Base-by-base conservation (phyloP, 768 basidiomycete genomes). In the Symmetrospora coprosmae region DNA sequence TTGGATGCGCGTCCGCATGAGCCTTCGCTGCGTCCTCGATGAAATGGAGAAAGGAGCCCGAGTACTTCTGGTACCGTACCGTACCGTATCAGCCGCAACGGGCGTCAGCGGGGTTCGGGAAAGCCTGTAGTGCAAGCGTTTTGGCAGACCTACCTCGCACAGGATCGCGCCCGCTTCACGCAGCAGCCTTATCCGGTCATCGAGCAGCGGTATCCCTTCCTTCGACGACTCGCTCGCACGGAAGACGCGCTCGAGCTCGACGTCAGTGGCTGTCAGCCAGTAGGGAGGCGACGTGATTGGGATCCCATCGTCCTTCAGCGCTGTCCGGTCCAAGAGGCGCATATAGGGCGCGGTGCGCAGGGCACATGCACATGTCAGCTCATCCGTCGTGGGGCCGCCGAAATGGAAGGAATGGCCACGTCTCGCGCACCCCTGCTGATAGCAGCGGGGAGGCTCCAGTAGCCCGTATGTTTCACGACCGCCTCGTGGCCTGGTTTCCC, bases 401-500 rank as follows among this genome's bases (percentile, higher is more conserved):
- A n/a, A n/a, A n/a, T n/a, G n/a, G n/a, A n/a, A n/a, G n/a, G n/a
- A n/a, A n/a, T n/a, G n/a, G n/a, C n/a, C n/a, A n/a, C n/a, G n/a
- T n/a, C n/a, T n/a, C n/a, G n/a, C 52, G 16, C 35, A 62, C 61
- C 61, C 58, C 61, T 11, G 69, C 89, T 80, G n/a, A 90, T 69
- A 1, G 86, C 81, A 31, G 89, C 87, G 8, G 88, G 80, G 4
- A 91, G 75, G 63, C 83, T 84, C 85, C 86, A 87, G 68, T 92
- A 92, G 0, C 88, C 88, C 0, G 85, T 87, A 31, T 52, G 52
- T 71, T 80, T 82, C 23, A 83, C 74, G 37, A 74, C 76, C 40
- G 63, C 75, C n/a, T 73, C 72, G 5, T 16, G 37, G 16, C 33
- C 49, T 16, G 23, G 49, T 27, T 76, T 70, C n/a, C 72, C 74